Conservation (phyloP, 345 rosid genomes). For the Hirschfeldia incana region DNA sequence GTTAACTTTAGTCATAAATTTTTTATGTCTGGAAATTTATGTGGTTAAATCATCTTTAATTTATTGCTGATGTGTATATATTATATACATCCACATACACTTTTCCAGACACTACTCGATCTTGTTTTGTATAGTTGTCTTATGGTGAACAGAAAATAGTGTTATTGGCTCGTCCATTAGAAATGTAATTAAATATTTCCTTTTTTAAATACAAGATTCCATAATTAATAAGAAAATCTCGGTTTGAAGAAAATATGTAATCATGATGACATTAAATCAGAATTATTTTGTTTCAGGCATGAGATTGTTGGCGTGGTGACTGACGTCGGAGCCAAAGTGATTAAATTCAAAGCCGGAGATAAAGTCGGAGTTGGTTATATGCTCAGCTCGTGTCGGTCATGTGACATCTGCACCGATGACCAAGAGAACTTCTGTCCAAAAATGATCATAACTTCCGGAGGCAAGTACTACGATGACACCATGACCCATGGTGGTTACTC, state of each 20-base stretch:
- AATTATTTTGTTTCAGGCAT: constrained; percentile 44
- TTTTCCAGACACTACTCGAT: too few species aligned
- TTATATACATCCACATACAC: too few species aligned
- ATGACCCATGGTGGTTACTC: constrained; percentile 56
- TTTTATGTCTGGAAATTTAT: not conserved
- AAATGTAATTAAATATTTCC: not conserved
- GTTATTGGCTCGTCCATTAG: not conserved
- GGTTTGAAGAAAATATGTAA: not conserved
- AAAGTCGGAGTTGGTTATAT: constrained; percentile 60
- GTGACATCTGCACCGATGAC: constrained; percentile 42
- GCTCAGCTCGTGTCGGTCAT: constrained; percentile 53
- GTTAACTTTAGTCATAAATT: not conserved
- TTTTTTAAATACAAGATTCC: not conserved
- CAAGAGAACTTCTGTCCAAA: constrained; percentile 60
- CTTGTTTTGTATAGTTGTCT: not conserved
- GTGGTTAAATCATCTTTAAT: too few species aligned
- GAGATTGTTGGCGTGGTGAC: constrained; percentile 58
- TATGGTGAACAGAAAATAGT: not conserved
- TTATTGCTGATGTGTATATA: too few species aligned
- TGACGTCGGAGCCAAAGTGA: constrained; percentile 52
- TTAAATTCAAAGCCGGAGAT: constrained; percentile 52
- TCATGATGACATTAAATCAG: not conserved
- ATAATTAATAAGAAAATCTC: not conserved
- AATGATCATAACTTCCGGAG: constrained; percentile 31
- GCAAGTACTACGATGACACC: constrained; percentile 46